These are phyloP conservation scores for Agastache rugosa DNA, from an alignment of 257 asterid genomes.

Conservation along the genomic window DNA sequence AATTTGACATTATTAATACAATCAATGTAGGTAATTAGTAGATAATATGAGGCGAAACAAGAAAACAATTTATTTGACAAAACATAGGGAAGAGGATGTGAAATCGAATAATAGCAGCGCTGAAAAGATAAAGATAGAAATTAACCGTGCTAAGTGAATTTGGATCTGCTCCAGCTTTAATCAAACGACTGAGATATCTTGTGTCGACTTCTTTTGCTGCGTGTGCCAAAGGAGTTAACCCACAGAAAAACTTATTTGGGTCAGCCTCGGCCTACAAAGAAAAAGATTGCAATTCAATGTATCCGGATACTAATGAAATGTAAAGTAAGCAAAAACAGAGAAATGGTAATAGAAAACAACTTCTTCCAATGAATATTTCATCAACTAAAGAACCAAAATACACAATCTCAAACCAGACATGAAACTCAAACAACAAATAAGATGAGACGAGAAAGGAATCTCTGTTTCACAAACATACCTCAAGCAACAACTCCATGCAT, in stretches of 20 bases:
- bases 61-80: too few relatives aligned
- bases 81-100: background rate
- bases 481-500: constrained; percentile 33
- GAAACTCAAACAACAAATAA: too few relatives aligned
- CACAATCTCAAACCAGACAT: background rate
- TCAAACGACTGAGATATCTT: constrained; percentile 14
- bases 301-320: background rate
- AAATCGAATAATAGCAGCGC: background rate
- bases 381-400: background rate
- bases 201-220: constrained; percentile 20
- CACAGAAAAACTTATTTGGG: constrained; percentile 20
- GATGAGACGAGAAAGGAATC: background rate
- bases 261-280: constrained; percentile 39
- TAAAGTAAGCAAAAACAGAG: background rate
- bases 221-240: constrained; percentile 29
- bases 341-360: too few relatives aligned
- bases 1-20: background rate
- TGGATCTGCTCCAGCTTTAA: constrained; percentile 40
- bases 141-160: background rate
- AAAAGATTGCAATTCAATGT: too few relatives aligned
- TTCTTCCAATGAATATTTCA: background rate
- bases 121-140: background rate
- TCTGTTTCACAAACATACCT: constrained; percentile 20
- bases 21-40: background rate
- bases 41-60: too few relatives aligned